These are phyloP conservation scores for Globisporangium recalcitrans DNA, from an alignment of 352 stramenopile genomes.

Conservation along the genomic window DNA sequence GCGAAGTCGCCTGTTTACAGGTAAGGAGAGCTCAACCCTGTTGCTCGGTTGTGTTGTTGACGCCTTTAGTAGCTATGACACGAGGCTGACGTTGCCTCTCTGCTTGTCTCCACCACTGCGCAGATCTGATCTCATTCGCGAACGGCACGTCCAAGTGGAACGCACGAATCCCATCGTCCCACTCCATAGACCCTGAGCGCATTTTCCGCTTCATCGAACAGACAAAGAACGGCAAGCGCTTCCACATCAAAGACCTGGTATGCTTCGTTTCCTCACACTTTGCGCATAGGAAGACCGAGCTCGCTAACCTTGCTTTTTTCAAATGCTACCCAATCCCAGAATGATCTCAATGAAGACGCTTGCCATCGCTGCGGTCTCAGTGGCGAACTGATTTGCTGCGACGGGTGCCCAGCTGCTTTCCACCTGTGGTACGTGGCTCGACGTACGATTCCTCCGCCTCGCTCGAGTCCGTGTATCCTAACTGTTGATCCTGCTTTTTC, in stretches of 20 bases:
- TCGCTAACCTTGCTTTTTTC: too few species aligned
- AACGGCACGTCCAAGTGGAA: conserved; percentile 70
- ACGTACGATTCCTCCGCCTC: not conserved
- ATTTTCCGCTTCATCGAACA: conserved; percentile 69
- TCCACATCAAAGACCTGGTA: conserved; percentile 59
- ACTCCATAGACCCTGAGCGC: conserved; percentile 46
- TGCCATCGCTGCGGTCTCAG: conserved; percentile 69
- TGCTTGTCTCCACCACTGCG: not conserved
- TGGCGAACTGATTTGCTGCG: conserved; percentile 76
- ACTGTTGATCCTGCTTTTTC: not conserved
- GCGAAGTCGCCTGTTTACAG: conserved; percentile 32
- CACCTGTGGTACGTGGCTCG: conserved; percentile 45
- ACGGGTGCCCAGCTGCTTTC: conserved; percentile 72
- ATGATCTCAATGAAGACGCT: conserved; percentile 77
- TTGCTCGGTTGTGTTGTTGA: not conserved
- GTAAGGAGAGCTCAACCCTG: conserved; percentile 7
- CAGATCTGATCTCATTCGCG: conserved; percentile 59
- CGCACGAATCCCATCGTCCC: conserved; percentile 37
- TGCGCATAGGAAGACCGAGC: too few species aligned
- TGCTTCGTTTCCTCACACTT: too few species aligned
- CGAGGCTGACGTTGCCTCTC: not conserved
- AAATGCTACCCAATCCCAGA: conserved; percentile 26
- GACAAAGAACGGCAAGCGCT: conserved; percentile 54
- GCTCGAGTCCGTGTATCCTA: conserved; percentile 1
- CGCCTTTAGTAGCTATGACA: not conserved